A percentile compares a stretch with the other conserved stretches of the same genome.
phyloP scores from a whole-genome alignment of 140 eudicot species.

The Bidens hawaiensis region DNA sequence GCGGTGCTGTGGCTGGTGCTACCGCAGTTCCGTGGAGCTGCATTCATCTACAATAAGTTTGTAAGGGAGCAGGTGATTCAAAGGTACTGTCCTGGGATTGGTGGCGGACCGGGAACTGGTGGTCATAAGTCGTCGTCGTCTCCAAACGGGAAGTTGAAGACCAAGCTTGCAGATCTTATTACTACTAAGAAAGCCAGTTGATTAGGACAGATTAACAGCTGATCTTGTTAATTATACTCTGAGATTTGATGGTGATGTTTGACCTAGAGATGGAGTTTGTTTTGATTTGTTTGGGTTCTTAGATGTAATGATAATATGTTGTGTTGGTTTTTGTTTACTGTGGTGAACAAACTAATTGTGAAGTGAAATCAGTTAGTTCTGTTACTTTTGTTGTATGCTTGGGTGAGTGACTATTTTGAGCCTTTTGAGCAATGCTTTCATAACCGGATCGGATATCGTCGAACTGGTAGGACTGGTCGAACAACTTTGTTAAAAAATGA shows the following conservation, averaged over 20 bases:
- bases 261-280: not conserved
- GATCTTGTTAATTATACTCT: conserved; percentile 8
- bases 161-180: conserved; percentile 48
- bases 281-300: not conserved
- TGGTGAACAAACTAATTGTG: not conserved
- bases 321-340: not conserved
- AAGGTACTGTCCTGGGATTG: conserved; percentile 38
- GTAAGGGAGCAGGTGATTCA: conserved; percentile 71
- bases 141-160: conserved; percentile 51
- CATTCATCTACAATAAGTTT: conserved; percentile 71
- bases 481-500: no score
- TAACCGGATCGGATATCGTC: no score
- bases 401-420: no score
- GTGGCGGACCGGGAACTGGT: no score
- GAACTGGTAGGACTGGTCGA: no score
- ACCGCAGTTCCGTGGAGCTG: conserved; percentile 94
- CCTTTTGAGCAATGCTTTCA: no score
- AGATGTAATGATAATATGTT: not conserved
- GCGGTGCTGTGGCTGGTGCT: conserved; percentile 83
- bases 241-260: conserved; percentile 13
- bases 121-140: conserved; percentile 27
- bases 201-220: conserved; percentile 6
- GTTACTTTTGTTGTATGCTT: not conserved
- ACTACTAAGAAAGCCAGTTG: conserved; percentile 38
- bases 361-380: conserved; percentile 1